Evolutionary conservation across 208 protist genomes (phyloP), one percentile per base, ranked within the genome.

Genomic region (Crithidia bombi): DNA sequence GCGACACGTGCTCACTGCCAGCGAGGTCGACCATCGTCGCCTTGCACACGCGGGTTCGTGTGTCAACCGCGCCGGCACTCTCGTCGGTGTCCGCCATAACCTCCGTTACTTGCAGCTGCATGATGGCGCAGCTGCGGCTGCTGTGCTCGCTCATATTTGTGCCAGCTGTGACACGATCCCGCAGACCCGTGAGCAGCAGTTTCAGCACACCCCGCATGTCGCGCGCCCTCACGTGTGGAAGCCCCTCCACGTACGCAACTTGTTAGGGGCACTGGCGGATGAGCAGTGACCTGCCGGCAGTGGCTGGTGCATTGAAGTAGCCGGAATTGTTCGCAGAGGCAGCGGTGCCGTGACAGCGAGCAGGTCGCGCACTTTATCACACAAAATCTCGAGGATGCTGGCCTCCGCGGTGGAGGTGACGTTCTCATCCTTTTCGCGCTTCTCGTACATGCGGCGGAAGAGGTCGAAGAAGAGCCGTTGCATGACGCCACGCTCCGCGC

Each of bases 21-120:
- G 98, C 98, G 5, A 99, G 86, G 83, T 99, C 98, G 14, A 99
- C 98, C 58, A 99, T 79, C 64, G 96, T 99, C 26, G 97, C 78
- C 32, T 89, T 92, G 49, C 75, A 83, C n/a, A 51, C 59, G 17
- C 89, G 77, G 30, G 86, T 89, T 25, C 82, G 79, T 12, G 92
- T 94, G 21, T 85, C 65, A 1, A 94, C 86, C 2, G 65, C 78
- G n/a, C 66, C 63, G n/a, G 81, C 88, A 23, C 67, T 61, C 5
- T 52, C 59, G 23, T 68, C 69, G 5, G 69, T 44, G 21, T 73
- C 67, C 4, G 80, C 69, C 14, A 78, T 58, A 7, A 93, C 74
- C 47, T 86, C 80, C 23, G 86, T 92, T 50, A 98, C 82, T 32
- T 95, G 84, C 46, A 99, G 79, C 58, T 94, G 75, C 59, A 99